phyloP scores from a whole-genome alignment of 1,284 basidiomycete species.

The Moniliella sp. region DNA sequence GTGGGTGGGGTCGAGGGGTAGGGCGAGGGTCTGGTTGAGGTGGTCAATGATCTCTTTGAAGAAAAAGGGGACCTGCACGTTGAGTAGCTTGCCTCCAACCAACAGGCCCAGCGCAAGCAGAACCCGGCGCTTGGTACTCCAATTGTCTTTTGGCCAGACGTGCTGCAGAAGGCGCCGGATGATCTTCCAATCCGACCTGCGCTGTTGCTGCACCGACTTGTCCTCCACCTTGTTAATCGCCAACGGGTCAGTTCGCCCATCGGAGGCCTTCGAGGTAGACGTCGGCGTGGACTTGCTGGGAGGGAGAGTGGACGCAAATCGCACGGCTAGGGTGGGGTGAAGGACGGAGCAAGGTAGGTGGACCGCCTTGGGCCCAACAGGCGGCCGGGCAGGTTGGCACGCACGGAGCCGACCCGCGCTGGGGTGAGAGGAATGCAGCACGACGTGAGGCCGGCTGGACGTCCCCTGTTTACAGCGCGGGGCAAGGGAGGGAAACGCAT shows the following conservation, averaged over 20 bases:
- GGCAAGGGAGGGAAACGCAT: too few relatives aligned
- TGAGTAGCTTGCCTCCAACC: constrained; percentile 67
- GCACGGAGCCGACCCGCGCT: too few relatives aligned
- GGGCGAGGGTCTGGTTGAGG: constrained; percentile 42
- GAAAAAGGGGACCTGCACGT: constrained; percentile 86
- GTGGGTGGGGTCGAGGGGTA: constrained; percentile 47
- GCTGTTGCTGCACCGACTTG: constrained; percentile 12
- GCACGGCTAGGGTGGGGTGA: too few relatives aligned
- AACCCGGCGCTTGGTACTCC: constrained; percentile 46
- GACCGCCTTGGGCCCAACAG: too few relatives aligned
- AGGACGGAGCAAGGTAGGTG: too few relatives aligned
- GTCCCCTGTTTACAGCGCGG: too few relatives aligned
- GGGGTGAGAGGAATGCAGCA: too few relatives aligned
- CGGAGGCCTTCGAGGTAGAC: too few relatives aligned
- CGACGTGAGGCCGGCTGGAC: too few relatives aligned
- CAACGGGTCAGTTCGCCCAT: constrained; percentile 18
- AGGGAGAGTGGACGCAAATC: too few relatives aligned
- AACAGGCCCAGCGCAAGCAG: constrained; percentile 60
- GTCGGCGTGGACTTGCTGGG: too few relatives aligned
- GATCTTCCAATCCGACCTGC: constrained; percentile 40
- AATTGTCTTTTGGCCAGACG: constrained; percentile 43
- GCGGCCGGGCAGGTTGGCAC: too few relatives aligned
- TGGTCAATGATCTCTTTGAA: constrained; percentile 81
- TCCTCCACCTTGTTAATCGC: constrained; percentile 10
- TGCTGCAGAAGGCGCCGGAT: constrained; percentile 40